phyloP scores from a whole-genome alignment of 139 green algal genomes.

The Diplosphaera chodatii region DNA sequence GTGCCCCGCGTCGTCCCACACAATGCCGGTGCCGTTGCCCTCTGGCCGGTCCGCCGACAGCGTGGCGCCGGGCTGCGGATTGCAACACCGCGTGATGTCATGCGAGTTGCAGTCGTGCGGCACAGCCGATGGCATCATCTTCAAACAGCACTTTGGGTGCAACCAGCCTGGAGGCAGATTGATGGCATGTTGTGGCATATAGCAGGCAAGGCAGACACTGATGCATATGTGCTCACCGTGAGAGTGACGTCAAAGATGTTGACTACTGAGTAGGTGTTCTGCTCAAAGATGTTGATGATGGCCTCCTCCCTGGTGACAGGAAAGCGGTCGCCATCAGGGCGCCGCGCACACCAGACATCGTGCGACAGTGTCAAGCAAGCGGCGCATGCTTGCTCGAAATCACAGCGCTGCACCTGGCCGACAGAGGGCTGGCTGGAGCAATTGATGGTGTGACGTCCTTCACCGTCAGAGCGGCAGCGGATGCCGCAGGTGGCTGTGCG shows the following conservation, averaged over 20 bases:
- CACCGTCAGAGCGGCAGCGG: neutral
- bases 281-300: conserved; percentile 53
- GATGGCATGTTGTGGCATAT: too few relatives aligned
- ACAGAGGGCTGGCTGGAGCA: conserved; percentile 4
- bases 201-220: too few relatives aligned
- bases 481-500: too few relatives aligned
- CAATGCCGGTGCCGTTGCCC: conserved; percentile 74
- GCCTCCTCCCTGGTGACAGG: conserved; percentile 42
- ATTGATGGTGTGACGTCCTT: conserved; percentile 19
- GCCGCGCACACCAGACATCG: too few relatives aligned
- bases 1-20: conserved; percentile 70
- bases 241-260: conserved; percentile 70
- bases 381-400: neutral
- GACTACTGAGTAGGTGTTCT: conserved; percentile 40
- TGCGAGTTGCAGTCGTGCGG: too few relatives aligned
- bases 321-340: too few relatives aligned
- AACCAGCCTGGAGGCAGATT: too few relatives aligned
- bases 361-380: too few relatives aligned
- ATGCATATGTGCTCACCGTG: conserved; percentile 15
- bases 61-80: neutral
- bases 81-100: too few relatives aligned
- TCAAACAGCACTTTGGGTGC: too few relatives aligned
- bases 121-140: too few relatives aligned
- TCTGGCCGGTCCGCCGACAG: conserved; percentile 47
- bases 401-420: conserved; percentile 8